Conservation (phyloP, 169 alveolate species). For the Cryptosporidium sp. region DNA sequence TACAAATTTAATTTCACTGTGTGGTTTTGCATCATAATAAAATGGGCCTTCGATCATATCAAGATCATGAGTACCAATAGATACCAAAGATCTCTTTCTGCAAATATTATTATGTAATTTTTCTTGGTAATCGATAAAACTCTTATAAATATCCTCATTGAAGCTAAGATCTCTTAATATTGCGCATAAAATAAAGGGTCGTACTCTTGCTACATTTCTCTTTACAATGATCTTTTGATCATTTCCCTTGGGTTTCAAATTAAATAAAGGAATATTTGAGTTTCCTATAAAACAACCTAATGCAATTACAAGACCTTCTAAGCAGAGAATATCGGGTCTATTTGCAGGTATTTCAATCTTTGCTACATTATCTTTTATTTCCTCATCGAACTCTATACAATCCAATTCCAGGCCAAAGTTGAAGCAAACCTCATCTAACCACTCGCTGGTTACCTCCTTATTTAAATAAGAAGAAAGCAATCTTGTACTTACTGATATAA, state of each 20-base stretch:
- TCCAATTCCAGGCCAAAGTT: constrained; percentile 97
- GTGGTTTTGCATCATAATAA: constrained; percentile 88
- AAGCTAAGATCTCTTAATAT: constrained; percentile 92
- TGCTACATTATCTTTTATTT: constrained; percentile 81
- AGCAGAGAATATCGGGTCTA: constrained; percentile 90
- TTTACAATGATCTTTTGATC: constrained; percentile 78
- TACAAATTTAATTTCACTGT: constrained; percentile 89
- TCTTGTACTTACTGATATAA: constrained; percentile 84
- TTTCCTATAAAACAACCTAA: constrained; percentile 82
- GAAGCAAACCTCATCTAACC: constrained; percentile 94
- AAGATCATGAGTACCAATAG: constrained; percentile 93
- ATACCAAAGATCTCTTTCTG: constrained; percentile 87
- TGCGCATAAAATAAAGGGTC: constrained; percentile 95
- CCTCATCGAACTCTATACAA: constrained; percentile 89
- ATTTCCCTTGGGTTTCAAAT: constrained; percentile 28
- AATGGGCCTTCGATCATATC: constrained; percentile 89
- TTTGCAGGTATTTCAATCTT: constrained; percentile 92
- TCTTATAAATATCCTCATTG: constrained; percentile 89
- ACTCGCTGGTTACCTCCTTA: constrained; percentile 86
- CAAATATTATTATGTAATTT: constrained; percentile 97
- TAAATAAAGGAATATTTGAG: constrained; percentile 76
- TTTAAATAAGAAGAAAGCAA: constrained; percentile 81
- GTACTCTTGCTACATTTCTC: constrained; percentile 80
- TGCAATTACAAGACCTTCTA: constrained; percentile 91
- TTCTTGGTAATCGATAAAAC: constrained; percentile 96